Evolutionary conservation across 2,329 filamentous ascomycete species (phyloP).

Genomic region (Claviceps pazoutovae): DNA sequence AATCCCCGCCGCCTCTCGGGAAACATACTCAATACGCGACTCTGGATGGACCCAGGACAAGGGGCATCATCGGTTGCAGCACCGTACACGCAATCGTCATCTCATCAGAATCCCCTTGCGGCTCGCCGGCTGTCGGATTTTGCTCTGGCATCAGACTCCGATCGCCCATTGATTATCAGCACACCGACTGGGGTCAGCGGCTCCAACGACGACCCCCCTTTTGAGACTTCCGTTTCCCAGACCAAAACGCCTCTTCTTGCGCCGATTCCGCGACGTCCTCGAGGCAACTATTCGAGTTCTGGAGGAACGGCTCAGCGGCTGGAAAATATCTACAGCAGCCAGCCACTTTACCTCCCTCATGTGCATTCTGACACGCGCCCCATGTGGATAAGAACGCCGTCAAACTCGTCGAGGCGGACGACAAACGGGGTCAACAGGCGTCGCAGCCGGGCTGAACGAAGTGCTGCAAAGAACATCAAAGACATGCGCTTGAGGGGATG

Average conservation of each 20-base stretch:
- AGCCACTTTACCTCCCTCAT: slow-evolving; percentile 8
- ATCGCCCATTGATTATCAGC: slow-evolving; percentile 46
- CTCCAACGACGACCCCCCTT: slow-evolving; percentile 34
- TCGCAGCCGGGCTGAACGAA: slow-evolving; percentile 43
- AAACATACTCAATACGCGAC: slow-evolving; percentile 17
- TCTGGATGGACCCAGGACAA: slow-evolving; percentile 2
- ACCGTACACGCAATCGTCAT: neutral
- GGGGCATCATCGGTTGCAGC: neutral
- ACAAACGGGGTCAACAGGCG: slow-evolving; percentile 31
- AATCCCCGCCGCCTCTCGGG: slow-evolving; percentile 29
- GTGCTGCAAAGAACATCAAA: slow-evolving; percentile 47
- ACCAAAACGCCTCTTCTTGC: slow-evolving; percentile 35
- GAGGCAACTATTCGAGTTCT: slow-evolving; percentile 17
- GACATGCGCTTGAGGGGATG: slow-evolving; percentile 47
- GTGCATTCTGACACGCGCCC: slow-evolving; percentile 11
- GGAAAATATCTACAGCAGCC: slow-evolving; percentile 38
- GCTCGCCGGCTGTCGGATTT: neutral
- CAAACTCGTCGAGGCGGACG: slow-evolving; percentile 21
- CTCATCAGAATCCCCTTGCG: neutral
- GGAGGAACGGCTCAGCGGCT: slow-evolving; percentile 38
- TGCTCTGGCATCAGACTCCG: slow-evolving; percentile 18
- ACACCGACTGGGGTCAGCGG: slow-evolving; percentile 42
- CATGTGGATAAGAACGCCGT: slow-evolving; percentile 23
- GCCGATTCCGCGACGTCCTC: slow-evolving; percentile 38
- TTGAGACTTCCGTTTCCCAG: slow-evolving; percentile 18